Evolutionary conservation across 192 early-diverging fungal species (phyloP), one percentile per base, ranked within the genome.

Genomic region (Chytriomyces sp.): DNA sequence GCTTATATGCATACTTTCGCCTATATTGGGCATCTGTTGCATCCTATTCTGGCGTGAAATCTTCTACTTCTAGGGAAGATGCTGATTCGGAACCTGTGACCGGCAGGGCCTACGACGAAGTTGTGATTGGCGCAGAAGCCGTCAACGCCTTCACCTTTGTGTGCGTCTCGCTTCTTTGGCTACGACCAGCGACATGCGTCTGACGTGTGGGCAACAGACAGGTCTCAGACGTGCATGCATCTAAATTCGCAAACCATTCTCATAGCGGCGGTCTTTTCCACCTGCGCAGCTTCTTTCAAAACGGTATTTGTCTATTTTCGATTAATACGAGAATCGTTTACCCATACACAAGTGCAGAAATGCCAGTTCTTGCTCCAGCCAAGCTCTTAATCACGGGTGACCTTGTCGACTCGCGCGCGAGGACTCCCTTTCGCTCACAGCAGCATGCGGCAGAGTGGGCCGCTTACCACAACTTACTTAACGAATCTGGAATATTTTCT

Each of bases 181-280:
- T n/a, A n/a, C n/a, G n/a, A n/a, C n/a, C n/a, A n/a, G n/a, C n/a
- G n/a, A n/a, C n/a, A n/a, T n/a, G n/a, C n/a, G n/a, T n/a, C n/a
- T n/a, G n/a, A n/a, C n/a, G n/a, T n/a, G n/a, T n/a, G n/a, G n/a
- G n/a, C n/a, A n/a, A n/a, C 44, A 49, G 44, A 37, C 71, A 92
- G 88, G 82, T 93, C 14, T 90, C 94, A 0, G 94, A 96, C 75
- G 33, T 96, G 5, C 94, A 96, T 75, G 91, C 95, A 44, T 93
- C 92, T 64, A 85, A 86, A 33, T 92, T 49, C 22, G 44, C 44
- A 0, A n/a, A 79, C 78, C 67, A 80, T 28, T 75, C 78, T 5
- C 62, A 77, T 39, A 91, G 93, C n/a, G 86, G 89, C 3, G 82
- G 90, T 4, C 75, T n/a, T n/a, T n/a, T 85, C 17, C 91, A 94